Conservation (phyloP, 2,329 filamentous ascomycete species). For the Alternaria panax region DNA sequence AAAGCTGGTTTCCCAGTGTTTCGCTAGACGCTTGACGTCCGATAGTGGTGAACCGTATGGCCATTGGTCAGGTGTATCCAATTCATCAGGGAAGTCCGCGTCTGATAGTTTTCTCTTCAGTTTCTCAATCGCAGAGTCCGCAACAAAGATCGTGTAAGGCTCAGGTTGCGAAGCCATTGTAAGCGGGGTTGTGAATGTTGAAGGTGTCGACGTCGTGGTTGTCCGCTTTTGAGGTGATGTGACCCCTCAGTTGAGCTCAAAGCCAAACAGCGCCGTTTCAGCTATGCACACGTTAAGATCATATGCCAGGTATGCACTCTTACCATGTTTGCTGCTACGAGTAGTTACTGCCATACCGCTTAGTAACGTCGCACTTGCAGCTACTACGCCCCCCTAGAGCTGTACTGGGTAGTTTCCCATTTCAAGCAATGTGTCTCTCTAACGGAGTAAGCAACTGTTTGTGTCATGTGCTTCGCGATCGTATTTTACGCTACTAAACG, state of each 20-base stretch:
- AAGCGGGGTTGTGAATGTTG: not conserved
- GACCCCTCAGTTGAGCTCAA: not conserved
- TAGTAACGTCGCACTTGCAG: not conserved
- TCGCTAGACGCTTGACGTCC: conserved; percentile 66
- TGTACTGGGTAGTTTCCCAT: not conserved
- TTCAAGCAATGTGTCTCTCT: not conserved
- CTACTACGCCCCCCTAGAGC: not conserved
- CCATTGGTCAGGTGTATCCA: conserved; percentile 56
- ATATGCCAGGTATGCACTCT: not conserved
- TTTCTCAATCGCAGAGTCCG: conserved; percentile 58
- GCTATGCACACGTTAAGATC: not conserved
- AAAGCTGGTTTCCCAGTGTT: conserved; percentile 64
- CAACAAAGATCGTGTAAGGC: conserved; percentile 38
- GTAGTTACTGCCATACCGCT: not conserved
- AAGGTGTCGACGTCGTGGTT: not conserved
- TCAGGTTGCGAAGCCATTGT: conserved; percentile 22
- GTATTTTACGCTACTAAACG: not conserved
- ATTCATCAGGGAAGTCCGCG: conserved; percentile 65
- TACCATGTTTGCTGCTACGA: not conserved
- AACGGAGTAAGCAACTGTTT: not conserved
- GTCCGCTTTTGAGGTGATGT: not conserved
- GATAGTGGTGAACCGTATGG: conserved; percentile 66
- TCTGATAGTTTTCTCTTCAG: conserved; percentile 64
- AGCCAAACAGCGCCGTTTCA: not conserved
- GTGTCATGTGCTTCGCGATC: not conserved